Percentiles rank a stretch among this genome's conserved stretches.
Conservation (phyloP, 257 asterid species). For the Voacanga thouarsii region DNA sequence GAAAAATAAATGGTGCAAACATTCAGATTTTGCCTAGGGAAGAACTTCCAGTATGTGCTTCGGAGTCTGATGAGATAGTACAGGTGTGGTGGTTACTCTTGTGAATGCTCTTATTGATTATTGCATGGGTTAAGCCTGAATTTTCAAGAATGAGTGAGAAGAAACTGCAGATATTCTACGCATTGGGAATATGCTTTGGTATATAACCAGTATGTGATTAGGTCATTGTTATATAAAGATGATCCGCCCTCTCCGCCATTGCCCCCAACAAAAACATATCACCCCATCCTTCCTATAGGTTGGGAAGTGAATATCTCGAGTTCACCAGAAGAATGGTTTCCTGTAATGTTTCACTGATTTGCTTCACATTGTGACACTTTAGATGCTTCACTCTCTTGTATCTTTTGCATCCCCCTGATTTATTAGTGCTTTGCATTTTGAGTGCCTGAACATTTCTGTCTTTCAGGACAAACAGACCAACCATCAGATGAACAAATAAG, state of each 20-base stretch:
- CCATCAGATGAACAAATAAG: not conserved
- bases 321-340: not conserved
- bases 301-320: not conserved
- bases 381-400: not conserved
- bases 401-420: not conserved
- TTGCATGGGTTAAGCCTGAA: not conserved
- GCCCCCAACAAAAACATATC: not conserved
- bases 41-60: constrained; percentile 52
- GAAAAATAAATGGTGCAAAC: constrained; percentile 59
- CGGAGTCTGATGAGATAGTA: constrained; percentile 58
- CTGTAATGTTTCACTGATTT: not conserved
- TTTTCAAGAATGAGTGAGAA: not conserved
- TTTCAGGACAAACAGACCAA: not conserved
- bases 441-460: not conserved
- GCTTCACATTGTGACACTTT: not conserved
- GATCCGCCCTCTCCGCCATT: too few relatives aligned
- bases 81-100: constrained; percentile 45
- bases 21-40: constrained; percentile 59
- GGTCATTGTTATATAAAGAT: not conserved
- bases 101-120: not conserved
- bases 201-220: not conserved
- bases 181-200: not conserved
- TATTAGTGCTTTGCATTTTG: not conserved
- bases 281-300: not conserved
- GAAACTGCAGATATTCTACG: not conserved